Conservation (phyloP, 2,329 filamentous ascomycete genomes). For the Chlorencoelia australis region DNA sequence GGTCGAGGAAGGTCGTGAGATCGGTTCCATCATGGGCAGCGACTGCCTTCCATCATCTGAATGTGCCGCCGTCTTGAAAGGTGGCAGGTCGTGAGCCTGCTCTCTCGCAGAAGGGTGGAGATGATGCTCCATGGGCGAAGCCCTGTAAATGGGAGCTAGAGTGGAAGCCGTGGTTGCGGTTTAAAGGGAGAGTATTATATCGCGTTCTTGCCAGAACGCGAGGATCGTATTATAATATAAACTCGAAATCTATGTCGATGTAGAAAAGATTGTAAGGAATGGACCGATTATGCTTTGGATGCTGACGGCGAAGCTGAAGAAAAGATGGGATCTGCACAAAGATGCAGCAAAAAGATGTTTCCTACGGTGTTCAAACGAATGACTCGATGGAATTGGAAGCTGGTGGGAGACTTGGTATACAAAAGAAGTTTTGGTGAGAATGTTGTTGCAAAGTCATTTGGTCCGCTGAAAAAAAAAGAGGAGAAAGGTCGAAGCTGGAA, state of each 20-base stretch:
- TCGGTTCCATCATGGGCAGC: slow-evolving; percentile 38
- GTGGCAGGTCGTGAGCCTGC: slow-evolving; percentile 35
- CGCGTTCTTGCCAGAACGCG: slow-evolving; percentile 23
- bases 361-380: slow-evolving; percentile 21
- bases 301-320: too few species aligned
- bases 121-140: slow-evolving; percentile 45
- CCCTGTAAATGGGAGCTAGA: slow-evolving; percentile 45
- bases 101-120: slow-evolving; percentile 38
- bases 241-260: slow-evolving; percentile 14
- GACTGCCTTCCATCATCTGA: slow-evolving; percentile 36
- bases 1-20: slow-evolving; percentile 43
- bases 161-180: slow-evolving; percentile 43
- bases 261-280: slow-evolving; percentile 13
- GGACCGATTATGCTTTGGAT: too few species aligned
- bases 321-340: slow-evolving; percentile 17
- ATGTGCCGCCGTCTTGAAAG: slow-evolving; percentile 36
- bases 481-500: slow-evolving; percentile 3
- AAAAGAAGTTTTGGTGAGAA: slow-evolving; percentile 1
- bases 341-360: slow-evolving; percentile 15
- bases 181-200: slow-evolving; percentile 21
- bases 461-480: slow-evolving; percentile 1
- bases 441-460: slow-evolving; percentile 6
- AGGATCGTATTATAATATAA: slow-evolving; percentile 12
- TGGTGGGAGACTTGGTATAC: slow-evolving; percentile 5
- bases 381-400: slow-evolving; percentile 17